These are phyloP conservation scores for Clarireedia hainanense DNA, from an alignment of 2,329 filamentous ascomycete species.

Conservation along the genomic window DNA sequence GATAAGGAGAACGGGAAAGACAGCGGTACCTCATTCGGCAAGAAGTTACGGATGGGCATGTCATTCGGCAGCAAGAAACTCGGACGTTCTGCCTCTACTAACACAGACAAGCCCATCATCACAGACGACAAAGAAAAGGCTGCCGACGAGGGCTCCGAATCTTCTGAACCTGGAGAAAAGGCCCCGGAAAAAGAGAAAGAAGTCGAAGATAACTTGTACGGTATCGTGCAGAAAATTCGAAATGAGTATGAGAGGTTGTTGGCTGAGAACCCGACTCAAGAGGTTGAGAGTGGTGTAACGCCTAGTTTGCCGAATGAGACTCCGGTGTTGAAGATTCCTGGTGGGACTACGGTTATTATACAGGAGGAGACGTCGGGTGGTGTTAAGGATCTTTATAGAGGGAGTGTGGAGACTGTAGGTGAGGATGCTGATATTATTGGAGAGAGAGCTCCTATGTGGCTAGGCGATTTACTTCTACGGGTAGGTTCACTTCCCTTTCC, in stretches of 20 bases:
- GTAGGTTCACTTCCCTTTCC: constrained; percentile 34
- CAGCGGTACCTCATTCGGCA: constrained; percentile 61
- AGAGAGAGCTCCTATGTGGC: constrained; percentile 81
- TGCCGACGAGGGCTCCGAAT: constrained; percentile 50
- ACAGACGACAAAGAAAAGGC: constrained; percentile 83
- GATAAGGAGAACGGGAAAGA: constrained; percentile 53
- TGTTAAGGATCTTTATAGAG: constrained; percentile 81
- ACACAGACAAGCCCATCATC: constrained; percentile 63
- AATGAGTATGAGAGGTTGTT: constrained; percentile 65
- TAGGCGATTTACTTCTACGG: constrained; percentile 75
- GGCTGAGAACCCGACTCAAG: constrained; percentile 43
- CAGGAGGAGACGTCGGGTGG: constrained; percentile 62
- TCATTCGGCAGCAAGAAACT: constrained; percentile 81
- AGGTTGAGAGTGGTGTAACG: constrained; percentile 54
- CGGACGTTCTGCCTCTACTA: constrained; percentile 57
- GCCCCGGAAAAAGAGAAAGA: constrained; percentile 63
- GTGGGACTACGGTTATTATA: constrained; percentile 58
- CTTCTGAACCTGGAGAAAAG: constrained; percentile 47
- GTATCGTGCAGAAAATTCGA: constrained; percentile 64
- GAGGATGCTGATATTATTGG: constrained; percentile 77
- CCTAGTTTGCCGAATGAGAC: constrained; percentile 68
- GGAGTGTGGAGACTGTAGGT: constrained; percentile 72
- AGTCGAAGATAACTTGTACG: constrained; percentile 67
- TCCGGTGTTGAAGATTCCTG: constrained; percentile 65
- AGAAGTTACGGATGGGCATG: constrained; percentile 66